Evolutionary conservation across 2,329 filamentous ascomycete genomes (phyloP), one percentile per base, ranked within the genome.

Genomic region (Aureobasidium zeae): DNA sequence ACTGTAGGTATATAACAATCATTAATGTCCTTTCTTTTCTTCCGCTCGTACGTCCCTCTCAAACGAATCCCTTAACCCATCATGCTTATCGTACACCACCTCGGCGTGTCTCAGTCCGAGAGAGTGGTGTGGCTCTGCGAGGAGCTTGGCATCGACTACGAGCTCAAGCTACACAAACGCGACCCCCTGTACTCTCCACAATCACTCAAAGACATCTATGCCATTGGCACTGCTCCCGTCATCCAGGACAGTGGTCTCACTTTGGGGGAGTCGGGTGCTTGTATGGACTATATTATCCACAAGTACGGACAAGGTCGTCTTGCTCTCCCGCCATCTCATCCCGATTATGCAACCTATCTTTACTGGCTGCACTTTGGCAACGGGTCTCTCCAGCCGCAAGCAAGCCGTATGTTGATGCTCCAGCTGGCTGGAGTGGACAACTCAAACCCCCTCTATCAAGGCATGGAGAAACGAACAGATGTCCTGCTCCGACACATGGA

Each of bases 61-160:
- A 56, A n/a, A n/a, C n/a, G n/a, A n/a, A n/a, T n/a, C n/a, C n/a
- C n/a, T n/a, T n/a, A n/a, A n/a, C n/a, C n/a, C 0, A 47, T 74
- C 25, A 49, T 55, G 4, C 59, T 65, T 10, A 55, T 53, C 4
- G 57, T 75, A 56, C 53, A 58, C 43, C 49, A 63, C 46, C 52
- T 59, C 11, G 35, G 53, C 4, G 54, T 66, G 56, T 77, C 74
- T 9, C 76, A 81, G 56, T 79, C 76, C 25, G 77, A 82, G 56
- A 75, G 79, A 29, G 67, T 81, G 39, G 62, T 73, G 53, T 82
- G 74, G 70, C 70, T 82, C 33, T 75, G 75, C 56, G 78, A 83
- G 57, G 79, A 83, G 57, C 71, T 82, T 13, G 58, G 60, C 35
- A 59, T 83, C 39, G 55, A 64, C 2, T 82, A 82, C 55, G 54